Conservation (phyloP, 2,329 filamentous ascomycete species). For the Claviceps capensis region DNA sequence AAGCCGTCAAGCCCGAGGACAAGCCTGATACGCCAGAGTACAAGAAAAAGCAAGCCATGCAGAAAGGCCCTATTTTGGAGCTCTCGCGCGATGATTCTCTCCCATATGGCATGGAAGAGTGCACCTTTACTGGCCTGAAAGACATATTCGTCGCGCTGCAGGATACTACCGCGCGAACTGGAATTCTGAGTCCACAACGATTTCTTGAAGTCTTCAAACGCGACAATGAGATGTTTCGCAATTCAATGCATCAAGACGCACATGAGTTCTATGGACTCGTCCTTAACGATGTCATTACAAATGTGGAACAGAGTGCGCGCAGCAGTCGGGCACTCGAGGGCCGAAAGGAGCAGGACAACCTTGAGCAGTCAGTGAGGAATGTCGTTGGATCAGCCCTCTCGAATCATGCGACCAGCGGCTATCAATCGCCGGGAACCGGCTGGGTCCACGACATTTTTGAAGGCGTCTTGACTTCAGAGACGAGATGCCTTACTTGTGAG, state of each 20-base stretch:
- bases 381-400: constrained; percentile 19
- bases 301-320: constrained; percentile 78
- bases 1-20: constrained; percentile 63
- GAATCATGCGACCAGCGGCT: constrained; percentile 23
- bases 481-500: constrained; percentile 90
- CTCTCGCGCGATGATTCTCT: constrained; percentile 67
- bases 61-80: constrained; percentile 75
- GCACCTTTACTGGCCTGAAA: constrained; percentile 85
- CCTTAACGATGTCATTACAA: constrained; percentile 90
- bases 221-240: constrained; percentile 95
- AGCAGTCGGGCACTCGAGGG: constrained; percentile 40
- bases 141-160: constrained; percentile 92
- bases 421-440: constrained; percentile 50
- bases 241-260: constrained; percentile 95
- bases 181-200: constrained; percentile 80
- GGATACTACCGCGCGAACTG: constrained; percentile 65
- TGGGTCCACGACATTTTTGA: constrained; percentile 99
- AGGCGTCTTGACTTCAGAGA: constrained; percentile 87
- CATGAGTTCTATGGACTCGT: constrained; percentile 93
- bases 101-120: constrained; percentile 86
- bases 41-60: constrained; percentile 91
- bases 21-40: constrained; percentile 91
- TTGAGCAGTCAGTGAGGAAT: constrained; percentile 38
- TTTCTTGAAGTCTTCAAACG: constrained; percentile 88
- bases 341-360: constrained; percentile 25